Evolutionary conservation across 805 yeast genomes (phyloP), one percentile per base, ranked within the genome.

Genomic region (Candida koratica): DNA sequence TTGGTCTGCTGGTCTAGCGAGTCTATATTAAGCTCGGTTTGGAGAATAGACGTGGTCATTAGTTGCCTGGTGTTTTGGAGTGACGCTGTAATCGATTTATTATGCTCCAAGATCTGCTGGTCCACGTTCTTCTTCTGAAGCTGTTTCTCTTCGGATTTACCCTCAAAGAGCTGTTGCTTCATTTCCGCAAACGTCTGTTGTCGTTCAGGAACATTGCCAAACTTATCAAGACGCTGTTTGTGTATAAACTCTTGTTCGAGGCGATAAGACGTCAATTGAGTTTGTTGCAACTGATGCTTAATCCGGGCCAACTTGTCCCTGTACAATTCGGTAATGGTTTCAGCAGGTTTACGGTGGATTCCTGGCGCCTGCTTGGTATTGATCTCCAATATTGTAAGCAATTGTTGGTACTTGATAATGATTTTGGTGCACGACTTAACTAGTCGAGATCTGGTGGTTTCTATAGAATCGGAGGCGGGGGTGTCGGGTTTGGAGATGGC

Each of bases 11-110:
- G 66, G 23, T 70, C 70, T 6, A 75, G 48, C 4, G 73, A 64
- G 28, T 71, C 69, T 5, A 73, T 53, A 42, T 73, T 73, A 38
- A 71, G 55, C 39, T 75, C 80, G 9, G 75, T 68, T 38, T 75
- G 76, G 42, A 75, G 46, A 2, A 74, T 58, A 0, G 78, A 64
- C 17, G 75, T 61, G 28, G 71, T 64, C 58, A 75, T 56, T 42
- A 75, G 49, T 29, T 70, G 70, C 38, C 71, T 61, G 0, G 79
- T 67, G 5, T 64, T 58, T 47, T 73, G 75, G 19, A 75, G 55
- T 15, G 72, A 60, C 16, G 60, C 49, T 1, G 79, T 72, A 29
- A 75, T 68, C 36, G 61, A 56, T 25, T 64, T 58, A 49, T 75
- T 75, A 29, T 71, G 73, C 19, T 60, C 56, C 16, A 72, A 51